These are phyloP conservation scores for Meyerozyma smithsonii DNA, from an alignment of 1,139 yeast species.

Conservation along the genomic window DNA sequence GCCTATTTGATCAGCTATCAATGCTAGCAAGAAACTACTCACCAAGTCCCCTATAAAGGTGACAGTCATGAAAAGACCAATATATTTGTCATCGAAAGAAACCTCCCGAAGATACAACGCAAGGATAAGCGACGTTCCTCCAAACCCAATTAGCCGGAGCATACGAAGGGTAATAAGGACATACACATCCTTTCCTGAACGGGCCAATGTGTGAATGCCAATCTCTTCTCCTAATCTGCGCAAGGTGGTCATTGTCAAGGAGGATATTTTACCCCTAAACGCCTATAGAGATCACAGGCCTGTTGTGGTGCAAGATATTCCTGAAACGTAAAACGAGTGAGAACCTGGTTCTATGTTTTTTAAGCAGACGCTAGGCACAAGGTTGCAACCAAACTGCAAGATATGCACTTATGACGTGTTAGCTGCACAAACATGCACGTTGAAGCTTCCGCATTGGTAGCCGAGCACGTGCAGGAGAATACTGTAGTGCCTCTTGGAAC, in stretches of 20 bases:
- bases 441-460: too few species aligned
- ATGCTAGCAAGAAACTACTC: slow-evolving; percentile 27
- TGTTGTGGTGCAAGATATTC: background rate
- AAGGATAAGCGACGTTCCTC: slow-evolving; percentile 37
- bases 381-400: background rate
- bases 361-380: too few species aligned
- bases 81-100: slow-evolving; percentile 24
- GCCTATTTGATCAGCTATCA: slow-evolving; percentile 34
- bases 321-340: background rate
- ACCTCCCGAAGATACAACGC: slow-evolving; percentile 32
- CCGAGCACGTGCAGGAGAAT: too few species aligned
- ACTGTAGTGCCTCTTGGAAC: background rate
- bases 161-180: slow-evolving; percentile 28
- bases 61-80: slow-evolving; percentile 36
- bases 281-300: background rate
- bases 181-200: slow-evolving; percentile 25
- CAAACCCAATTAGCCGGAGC: slow-evolving; percentile 36
- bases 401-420: background rate
- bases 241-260: background rate
- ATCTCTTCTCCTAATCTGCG: slow-evolving; percentile 16
- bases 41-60: slow-evolving; percentile 37
- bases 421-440: background rate
- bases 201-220: slow-evolving; percentile 23
- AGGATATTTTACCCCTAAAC: background rate
- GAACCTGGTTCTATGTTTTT: too few species aligned